These are phyloP conservation scores for Favolaschia claudopus DNA, from an alignment of 768 basidiomycete species.

Conservation along the genomic window DNA sequence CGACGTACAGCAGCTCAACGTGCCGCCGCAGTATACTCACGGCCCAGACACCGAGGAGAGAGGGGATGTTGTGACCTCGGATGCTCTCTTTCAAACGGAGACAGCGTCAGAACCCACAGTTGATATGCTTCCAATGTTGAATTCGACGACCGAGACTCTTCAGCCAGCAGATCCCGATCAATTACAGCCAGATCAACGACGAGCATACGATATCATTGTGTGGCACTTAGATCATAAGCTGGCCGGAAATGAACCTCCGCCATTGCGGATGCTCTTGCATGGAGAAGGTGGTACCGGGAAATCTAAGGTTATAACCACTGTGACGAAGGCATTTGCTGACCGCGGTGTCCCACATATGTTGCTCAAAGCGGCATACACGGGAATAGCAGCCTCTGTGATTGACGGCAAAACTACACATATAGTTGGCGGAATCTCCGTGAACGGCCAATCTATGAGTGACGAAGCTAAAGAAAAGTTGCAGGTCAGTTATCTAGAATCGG, in stretches of 20 bases:
- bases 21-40: neutral
- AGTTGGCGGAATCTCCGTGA: slow-evolving; percentile 27
- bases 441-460: neutral
- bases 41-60: neutral
- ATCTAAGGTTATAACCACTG: slow-evolving; percentile 42
- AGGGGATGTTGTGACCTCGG: neutral
- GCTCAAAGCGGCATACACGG: slow-evolving; percentile 41
- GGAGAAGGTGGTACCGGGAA: slow-evolving; percentile 46
- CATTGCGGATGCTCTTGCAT: slow-evolving; percentile 41
- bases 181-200: slow-evolving; percentile 34
- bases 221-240: slow-evolving; percentile 37
- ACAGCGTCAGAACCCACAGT: neutral
- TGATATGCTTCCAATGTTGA: neutral
- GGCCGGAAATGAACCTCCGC: slow-evolving; percentile 25
- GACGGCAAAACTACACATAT: slow-evolving; percentile 40
- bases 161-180: neutral
- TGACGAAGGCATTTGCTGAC: slow-evolving; percentile 35
- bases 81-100: neutral
- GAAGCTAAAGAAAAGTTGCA: slow-evolving; percentile 25
- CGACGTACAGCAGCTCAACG: neutral
- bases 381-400: slow-evolving; percentile 44
- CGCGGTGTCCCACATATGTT: slow-evolving; percentile 24
- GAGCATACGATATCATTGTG: slow-evolving; percentile 41
- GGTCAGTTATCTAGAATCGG: too few species aligned
- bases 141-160: neutral